Base-by-base conservation (phyloP, 805 yeast genomes). In the Priceomyces carsonii region DNA sequence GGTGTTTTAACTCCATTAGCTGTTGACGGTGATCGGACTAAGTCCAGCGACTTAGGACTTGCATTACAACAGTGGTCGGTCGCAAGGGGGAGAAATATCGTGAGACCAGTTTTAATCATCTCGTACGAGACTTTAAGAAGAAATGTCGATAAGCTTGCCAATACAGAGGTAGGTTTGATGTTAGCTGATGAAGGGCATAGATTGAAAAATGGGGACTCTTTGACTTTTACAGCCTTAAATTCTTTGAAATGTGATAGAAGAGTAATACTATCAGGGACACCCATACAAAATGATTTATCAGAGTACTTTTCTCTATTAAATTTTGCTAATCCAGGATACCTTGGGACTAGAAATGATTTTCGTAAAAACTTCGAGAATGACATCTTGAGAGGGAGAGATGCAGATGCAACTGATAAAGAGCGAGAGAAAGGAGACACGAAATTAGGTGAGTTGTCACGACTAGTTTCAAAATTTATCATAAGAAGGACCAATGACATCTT, bases 401-500 rank as follows among this genome's bases (percentile, higher is more conserved):
- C 96, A 0, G 80, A 78, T 38, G 95, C 97, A 0, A 75, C 85
- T 0, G 97, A 91, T 32, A 67, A 77, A 24, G 96, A 91, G 44
- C 73, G 84, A 19, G 64, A 64, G 24, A 63, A 65, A 25, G 95
- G 97, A 15, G 86, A 83, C 40, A 57, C 52, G 18, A 89, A 85
- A 53, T 66, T 93, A 33, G 63, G 66, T 14, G 88, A 85, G 47
- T 64, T 93, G 31, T 80, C 91, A 0, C 76, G 69, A 19, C 55
- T 89, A 29, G 99, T 93, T 2, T 85, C 90, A 21, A 83, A 80
- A 48, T 91, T 91, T 57, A 93, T 93, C 56, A 93, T 93, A 40
- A 75, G 99, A 56, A 79, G 99, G 54, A 89, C 98, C 0, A 93
- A 93, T 63, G 99, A 93, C 59, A 86, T 93, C 49, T 68, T 93